Conservation (phyloP, 768 basidiomycete species). For the Russula olivacea region DNA sequence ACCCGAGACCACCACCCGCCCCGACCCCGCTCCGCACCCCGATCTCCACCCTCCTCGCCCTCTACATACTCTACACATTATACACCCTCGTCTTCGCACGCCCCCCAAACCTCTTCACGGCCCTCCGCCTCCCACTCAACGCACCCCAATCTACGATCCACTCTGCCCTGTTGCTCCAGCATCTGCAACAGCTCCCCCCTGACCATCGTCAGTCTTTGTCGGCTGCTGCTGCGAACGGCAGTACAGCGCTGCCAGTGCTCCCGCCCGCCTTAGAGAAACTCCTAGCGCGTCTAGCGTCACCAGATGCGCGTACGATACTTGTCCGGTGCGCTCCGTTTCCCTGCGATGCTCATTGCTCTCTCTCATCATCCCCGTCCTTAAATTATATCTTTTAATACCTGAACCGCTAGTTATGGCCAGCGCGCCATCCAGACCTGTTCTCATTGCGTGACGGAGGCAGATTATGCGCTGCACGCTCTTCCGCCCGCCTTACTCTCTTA, state of each 20-base stretch:
- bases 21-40: slow-evolving; percentile 10
- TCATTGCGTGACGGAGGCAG: slow-evolving; percentile 12
- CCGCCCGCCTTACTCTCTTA: slow-evolving; percentile 22
- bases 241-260: neutral
- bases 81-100: slow-evolving; percentile 15
- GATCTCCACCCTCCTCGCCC: slow-evolving; percentile 11
- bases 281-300: slow-evolving; percentile 23
- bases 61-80: slow-evolving; percentile 20
- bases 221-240: neutral
- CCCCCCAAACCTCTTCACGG: slow-evolving; percentile 23
- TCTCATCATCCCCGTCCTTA: neutral
- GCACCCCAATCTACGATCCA: slow-evolving; percentile 11
- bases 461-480: slow-evolving; percentile 23
- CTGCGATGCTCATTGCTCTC: neutral
- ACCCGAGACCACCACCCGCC: neutral
- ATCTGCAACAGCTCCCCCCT: neutral
- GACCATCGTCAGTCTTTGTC: neutral
- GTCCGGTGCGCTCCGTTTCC: slow-evolving; percentile 13
- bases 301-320: slow-evolving; percentile 21
- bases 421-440: slow-evolving; percentile 20
- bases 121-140: slow-evolving; percentile 19
- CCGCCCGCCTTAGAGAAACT: slow-evolving; percentile 19
- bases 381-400: too few species aligned
- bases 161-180: slow-evolving; percentile 6
- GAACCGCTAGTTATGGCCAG: slow-evolving; percentile 20